These are phyloP conservation scores for Boletellus deceptivus DNA, from an alignment of 1,284 basidiomycete genomes.

Conservation along the genomic window DNA sequence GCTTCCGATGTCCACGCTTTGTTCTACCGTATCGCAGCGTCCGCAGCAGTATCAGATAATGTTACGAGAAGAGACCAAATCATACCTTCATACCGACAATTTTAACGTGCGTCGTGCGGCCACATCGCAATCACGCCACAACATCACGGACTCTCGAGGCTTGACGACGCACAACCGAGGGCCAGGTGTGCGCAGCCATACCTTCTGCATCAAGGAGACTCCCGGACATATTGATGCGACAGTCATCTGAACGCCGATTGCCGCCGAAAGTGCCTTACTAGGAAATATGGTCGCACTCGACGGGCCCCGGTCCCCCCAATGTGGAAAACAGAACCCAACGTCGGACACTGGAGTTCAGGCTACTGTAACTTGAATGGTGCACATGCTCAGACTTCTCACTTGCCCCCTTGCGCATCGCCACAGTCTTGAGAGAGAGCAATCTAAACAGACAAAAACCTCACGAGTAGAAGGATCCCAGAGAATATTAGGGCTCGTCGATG, in stretches of 20 bases:
- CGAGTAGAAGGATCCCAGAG: too few species aligned
- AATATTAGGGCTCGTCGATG: too few species aligned
- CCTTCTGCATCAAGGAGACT: not conserved
- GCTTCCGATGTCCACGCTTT: too few species aligned
- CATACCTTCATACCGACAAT: too few species aligned
- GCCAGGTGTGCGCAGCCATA: conserved; percentile 11
- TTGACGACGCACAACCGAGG: conserved; percentile 6
- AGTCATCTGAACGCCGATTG: conserved; percentile 9
- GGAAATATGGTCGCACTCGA: conserved; percentile 8
- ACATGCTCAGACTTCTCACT: too few species aligned
- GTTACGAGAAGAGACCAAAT: too few species aligned
- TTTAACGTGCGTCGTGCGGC: too few species aligned
- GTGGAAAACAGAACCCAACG: conserved; percentile 16
- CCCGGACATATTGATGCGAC: not conserved
- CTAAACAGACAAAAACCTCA: too few species aligned
- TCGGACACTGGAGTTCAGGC: not conserved
- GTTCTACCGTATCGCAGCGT: too few species aligned
- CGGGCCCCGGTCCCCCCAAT: conserved; percentile 15
- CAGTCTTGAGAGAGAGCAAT: conserved; percentile 45
- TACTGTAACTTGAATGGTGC: conserved; percentile 3
- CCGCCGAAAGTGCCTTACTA: conserved; percentile 13
- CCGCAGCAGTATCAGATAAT: too few species aligned
- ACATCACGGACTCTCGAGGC: conserved; percentile 4
- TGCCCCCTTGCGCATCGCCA: conserved; percentile 39
- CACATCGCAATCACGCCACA: too few species aligned